These are phyloP conservation scores for Cajanus cajan DNA, from an alignment of 306 rosid species.

Conservation along the genomic window DNA sequence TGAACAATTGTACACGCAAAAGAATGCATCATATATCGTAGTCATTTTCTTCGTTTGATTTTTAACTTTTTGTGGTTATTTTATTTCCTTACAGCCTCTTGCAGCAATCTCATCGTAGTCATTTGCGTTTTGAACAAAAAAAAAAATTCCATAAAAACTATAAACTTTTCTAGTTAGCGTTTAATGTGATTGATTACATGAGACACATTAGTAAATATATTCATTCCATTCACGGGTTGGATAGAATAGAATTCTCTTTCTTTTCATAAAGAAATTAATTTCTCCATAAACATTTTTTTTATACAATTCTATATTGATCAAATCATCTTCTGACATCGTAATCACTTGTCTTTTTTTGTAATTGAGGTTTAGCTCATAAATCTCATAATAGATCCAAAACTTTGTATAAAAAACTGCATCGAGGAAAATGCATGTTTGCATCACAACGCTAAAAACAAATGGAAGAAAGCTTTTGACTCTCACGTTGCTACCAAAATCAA, in stretches of 20 bases:
- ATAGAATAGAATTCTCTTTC: background rate
- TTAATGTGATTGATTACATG: background rate
- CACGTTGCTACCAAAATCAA: background rate
- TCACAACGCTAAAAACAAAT: background rate
- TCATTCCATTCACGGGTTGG: background rate
- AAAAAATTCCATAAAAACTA: too few species aligned
- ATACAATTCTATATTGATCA: background rate
- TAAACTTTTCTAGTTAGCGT: background rate
- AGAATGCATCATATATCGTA: too few species aligned
- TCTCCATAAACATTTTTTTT: background rate
- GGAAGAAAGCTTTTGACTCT: background rate
- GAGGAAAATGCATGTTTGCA: background rate
- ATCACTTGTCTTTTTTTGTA: background rate
- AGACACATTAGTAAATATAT: background rate
- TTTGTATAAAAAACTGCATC: background rate
- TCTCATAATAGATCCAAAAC: background rate
- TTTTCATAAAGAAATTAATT: background rate
- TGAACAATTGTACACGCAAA: too few species aligned
- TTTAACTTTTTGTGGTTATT: background rate
- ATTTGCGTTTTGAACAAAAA: too few species aligned
- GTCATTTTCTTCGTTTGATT: background rate
- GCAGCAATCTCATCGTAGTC: background rate
- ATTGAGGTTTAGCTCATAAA: background rate
- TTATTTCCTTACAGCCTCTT: background rate
- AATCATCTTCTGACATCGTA: background rate